Evolutionary conservation across 495 filamentous ascomycete genomes (phyloP).

Genomic region (Trichoderma erinaceum): DNA sequence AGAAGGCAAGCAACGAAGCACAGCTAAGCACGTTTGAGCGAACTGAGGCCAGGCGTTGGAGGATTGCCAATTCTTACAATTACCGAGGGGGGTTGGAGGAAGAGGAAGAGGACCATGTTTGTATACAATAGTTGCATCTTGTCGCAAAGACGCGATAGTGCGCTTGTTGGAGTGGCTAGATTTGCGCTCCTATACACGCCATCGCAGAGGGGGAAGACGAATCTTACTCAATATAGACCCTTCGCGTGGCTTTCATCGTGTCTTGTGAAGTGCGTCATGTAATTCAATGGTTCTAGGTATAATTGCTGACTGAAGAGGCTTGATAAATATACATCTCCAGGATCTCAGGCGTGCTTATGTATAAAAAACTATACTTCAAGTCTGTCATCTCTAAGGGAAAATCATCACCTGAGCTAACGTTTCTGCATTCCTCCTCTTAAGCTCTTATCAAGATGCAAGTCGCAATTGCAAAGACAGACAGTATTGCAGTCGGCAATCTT

Average conservation of each 20-base stretch:
- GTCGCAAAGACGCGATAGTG: background rate
- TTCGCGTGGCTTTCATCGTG: background rate
- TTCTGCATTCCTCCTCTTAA: background rate
- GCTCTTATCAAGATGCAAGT: background rate
- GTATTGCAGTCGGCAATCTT: constrained; percentile 21
- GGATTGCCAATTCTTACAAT: background rate
- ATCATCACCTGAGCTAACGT: too few relatives aligned
- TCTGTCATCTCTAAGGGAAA: background rate
- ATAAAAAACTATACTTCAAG: background rate
- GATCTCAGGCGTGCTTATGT: background rate
- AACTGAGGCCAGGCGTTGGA: constrained; percentile 3
- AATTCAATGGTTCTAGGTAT: background rate
- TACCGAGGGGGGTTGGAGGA: background rate
- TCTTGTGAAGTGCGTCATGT: background rate
- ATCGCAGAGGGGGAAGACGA: background rate
- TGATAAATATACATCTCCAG: background rate
- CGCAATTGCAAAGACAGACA: background rate
- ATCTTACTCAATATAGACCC: background rate
- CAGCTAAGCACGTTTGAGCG: background rate
- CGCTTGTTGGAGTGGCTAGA: background rate
- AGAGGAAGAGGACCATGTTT: background rate
- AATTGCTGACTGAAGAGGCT: background rate
- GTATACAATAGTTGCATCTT: background rate
- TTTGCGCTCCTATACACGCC: background rate
- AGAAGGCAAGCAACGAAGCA: background rate